Conservation (phyloP, 768 basidiomycete species). For the Hygrophorus pudorinus region DNA sequence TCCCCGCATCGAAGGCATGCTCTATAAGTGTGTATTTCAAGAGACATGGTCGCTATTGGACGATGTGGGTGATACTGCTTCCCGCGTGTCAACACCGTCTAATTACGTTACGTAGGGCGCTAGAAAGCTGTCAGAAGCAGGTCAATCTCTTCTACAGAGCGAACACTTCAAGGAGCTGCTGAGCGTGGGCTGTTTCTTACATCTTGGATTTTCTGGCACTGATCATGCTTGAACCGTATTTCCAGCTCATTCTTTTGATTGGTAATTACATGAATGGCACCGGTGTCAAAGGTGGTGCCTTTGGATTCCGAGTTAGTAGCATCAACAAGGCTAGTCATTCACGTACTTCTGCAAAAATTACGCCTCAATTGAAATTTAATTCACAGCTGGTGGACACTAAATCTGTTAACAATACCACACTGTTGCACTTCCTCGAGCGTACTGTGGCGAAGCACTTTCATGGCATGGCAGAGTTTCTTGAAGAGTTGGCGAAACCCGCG, state of each 20-base stretch:
- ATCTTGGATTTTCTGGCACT: background rate
- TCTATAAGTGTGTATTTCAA: constrained; percentile 82
- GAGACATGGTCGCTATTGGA: constrained; percentile 78
- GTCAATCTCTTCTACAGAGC: constrained; percentile 71
- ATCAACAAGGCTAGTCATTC: constrained; percentile 74
- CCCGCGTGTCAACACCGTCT: background rate
- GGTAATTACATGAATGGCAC: constrained; percentile 99
- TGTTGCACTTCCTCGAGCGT: constrained; percentile 89
- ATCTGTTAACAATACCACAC: constrained; percentile 86
- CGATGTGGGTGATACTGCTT: constrained; percentile 40
- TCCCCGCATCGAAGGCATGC: constrained; percentile 91
- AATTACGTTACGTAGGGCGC: constrained; percentile 45
- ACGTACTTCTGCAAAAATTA: background rate
- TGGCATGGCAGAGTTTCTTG: constrained; percentile 77
- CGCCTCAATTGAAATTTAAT: background rate
- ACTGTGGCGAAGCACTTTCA: constrained; percentile 84
- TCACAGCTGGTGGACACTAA: constrained; percentile 91
- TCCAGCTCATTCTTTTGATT: constrained; percentile 78
- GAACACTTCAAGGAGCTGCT: constrained; percentile 83
- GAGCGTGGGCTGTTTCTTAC: constrained; percentile 40
- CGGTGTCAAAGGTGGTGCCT: constrained; percentile 92
- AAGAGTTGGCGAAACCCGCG: constrained; percentile 81
- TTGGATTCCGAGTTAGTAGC: constrained; percentile 93
- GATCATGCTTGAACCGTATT: background rate
- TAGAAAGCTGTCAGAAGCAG: constrained; percentile 72